A percentile compares a stretch with the other conserved stretches of the same genome.
These are phyloP conservation scores for Saccharomycopsis malanga DNA, from an alignment of 805 yeast genomes.

Conservation along the genomic window DNA sequence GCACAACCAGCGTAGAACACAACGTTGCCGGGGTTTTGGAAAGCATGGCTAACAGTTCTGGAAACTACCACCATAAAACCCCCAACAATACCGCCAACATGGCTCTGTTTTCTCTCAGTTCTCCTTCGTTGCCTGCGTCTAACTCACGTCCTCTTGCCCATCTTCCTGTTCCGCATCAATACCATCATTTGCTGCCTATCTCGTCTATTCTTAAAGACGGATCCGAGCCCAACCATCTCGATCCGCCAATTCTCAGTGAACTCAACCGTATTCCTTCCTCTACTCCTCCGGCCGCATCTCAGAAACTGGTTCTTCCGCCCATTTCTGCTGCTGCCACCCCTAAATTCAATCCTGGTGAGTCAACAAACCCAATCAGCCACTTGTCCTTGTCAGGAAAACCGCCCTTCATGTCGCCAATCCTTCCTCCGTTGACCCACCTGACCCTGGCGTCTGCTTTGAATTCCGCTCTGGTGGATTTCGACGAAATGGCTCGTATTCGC, in stretches of 20 bases:
- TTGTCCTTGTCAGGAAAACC: neutral
- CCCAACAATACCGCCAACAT: neutral
- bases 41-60: constrained; percentile 30
- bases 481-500: constrained; percentile 40
- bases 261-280: constrained; percentile 1
- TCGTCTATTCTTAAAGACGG: constrained; percentile 4
- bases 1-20: constrained; percentile 21
- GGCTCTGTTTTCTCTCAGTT: neutral
- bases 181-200: constrained; percentile 5
- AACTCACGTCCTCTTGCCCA: neutral
- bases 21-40: constrained; percentile 38
- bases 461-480: constrained; percentile 22
- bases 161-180: neutral
- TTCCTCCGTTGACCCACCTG: constrained; percentile 8
- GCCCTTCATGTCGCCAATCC: neutral
- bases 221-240: neutral
- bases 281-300: neutral
- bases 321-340: neutral
- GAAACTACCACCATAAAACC: constrained; percentile 7
- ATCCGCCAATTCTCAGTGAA: constrained; percentile 18
- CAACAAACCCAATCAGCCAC: neutral
- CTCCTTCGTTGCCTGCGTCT: constrained; percentile 8
- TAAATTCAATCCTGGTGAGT: neutral
- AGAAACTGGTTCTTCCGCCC: neutral
- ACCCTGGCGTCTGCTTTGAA: neutral